Base-by-base conservation (phyloP, 257 asterid species). In the Catharanthus roseus region DNA sequence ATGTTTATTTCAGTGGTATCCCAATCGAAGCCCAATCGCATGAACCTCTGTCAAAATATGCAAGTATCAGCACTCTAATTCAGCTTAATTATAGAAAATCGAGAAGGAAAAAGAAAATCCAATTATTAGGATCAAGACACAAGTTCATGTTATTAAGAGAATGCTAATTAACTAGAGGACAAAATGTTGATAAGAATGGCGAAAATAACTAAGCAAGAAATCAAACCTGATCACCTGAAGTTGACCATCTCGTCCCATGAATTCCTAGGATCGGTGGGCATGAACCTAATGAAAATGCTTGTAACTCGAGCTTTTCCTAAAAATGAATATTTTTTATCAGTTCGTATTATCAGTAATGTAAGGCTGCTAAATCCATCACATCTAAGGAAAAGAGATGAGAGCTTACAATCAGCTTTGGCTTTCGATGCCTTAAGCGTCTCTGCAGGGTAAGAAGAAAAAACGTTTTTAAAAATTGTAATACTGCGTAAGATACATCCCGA, bases 1-100 rank as follows among this genome's bases (percentile, higher is more conserved):
- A 95, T 87, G 79, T 88, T 86, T 69, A 91, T 81, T 29, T 91
- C 96, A 36, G 81, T 80, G 10, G 98, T 67, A 82, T 91, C 96
- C 99, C 99, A 95, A 83, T 91, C 97, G 69, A 95, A 95, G 75
- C 99, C 91, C 85, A 84, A 68, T 45, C 75, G 97, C 88, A 89
- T 69, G 67, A 84, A 76, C 73, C 76, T 62, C 98, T 95, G 98
- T 74, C 47, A 79, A 68, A 66, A 79, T 1, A 74, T 51, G 77
- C 23, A 80, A 73, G 65, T 65, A 64, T 83, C 57, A 80, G 80
- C 49, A 71, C 12, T 39, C 58, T 26, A 45, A 15, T 70, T 39
- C 56, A 62, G 10, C 44, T 18, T 66, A 56, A 6, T 28, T 71
- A 50, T 11, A 60, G 13, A 31, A 63, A 53, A 16, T 24, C 15